These are phyloP conservation scores for Neurospora sp. DNA, from an alignment of 495 filamentous ascomycete genomes.

Conservation along the genomic window DNA sequence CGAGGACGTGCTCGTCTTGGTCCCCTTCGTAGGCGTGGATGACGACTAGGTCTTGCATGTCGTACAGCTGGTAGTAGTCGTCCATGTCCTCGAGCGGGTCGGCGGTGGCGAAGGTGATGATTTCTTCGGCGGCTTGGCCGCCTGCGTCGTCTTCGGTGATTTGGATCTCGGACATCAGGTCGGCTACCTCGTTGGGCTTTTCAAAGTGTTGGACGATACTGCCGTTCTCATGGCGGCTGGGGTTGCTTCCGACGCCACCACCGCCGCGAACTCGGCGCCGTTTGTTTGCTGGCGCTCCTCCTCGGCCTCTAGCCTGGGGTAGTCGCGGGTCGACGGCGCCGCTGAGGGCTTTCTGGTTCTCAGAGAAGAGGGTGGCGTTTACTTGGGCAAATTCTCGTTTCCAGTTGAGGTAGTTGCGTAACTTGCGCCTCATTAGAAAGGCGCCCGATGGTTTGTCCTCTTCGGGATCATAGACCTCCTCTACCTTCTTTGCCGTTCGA, in stretches of 20 bases:
- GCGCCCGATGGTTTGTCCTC: slow-evolving; percentile 56
- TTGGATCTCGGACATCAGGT: slow-evolving; percentile 57
- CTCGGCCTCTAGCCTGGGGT: slow-evolving; percentile 27
- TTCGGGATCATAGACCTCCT: slow-evolving; percentile 34
- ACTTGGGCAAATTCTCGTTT: slow-evolving; percentile 83
- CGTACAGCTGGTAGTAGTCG: slow-evolving; percentile 86
- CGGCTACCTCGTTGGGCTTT: slow-evolving; percentile 37
- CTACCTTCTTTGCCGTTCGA: slow-evolving; percentile 30
- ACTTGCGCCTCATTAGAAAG: slow-evolving; percentile 79
- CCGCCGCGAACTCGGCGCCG: slow-evolving; percentile 83
- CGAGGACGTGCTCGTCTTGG: slow-evolving; percentile 89
- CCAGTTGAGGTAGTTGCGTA: slow-evolving; percentile 87
- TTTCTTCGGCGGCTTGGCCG: slow-evolving; percentile 57
- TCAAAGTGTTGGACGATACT: slow-evolving; percentile 41
- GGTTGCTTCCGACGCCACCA: slow-evolving; percentile 40
- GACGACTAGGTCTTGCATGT: slow-evolving; percentile 80
- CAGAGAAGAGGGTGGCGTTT: slow-evolving; percentile 58
- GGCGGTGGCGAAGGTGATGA: slow-evolving; percentile 33
- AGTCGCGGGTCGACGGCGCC: slow-evolving; percentile 43
- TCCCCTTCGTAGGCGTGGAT: slow-evolving; percentile 88
- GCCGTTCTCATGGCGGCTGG: slow-evolving; percentile 39
- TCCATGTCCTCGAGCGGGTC: slow-evolving; percentile 84
- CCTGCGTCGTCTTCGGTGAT: slow-evolving; percentile 67
- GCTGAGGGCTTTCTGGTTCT: slow-evolving; percentile 71
- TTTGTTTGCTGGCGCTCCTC: slow-evolving; percentile 66